Evolutionary conservation across 495 filamentous ascomycete genomes (phyloP).

Genomic region (Darksidea phi): DNA sequence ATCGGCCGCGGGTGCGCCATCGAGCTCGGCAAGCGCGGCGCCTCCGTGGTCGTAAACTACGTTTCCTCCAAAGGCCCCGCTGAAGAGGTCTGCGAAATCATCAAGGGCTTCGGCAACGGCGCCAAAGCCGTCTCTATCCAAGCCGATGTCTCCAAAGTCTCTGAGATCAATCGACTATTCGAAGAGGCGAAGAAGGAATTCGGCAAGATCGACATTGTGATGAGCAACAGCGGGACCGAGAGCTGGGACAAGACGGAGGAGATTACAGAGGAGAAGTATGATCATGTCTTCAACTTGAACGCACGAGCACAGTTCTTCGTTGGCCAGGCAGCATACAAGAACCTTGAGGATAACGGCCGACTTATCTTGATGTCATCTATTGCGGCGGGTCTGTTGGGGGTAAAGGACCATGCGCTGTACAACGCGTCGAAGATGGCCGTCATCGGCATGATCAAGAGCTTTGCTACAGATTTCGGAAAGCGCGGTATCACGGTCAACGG

Average conservation of each 20-base stretch:
- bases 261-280: slow-evolving; percentile 71
- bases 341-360: slow-evolving; percentile 65
- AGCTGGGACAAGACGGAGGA: slow-evolving; percentile 64
- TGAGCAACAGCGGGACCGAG: slow-evolving; percentile 67
- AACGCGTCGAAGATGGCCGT: slow-evolving; percentile 74
- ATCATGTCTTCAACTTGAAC: slow-evolving; percentile 75
- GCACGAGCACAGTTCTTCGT: slow-evolving; percentile 81
- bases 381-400: slow-evolving; percentile 55
- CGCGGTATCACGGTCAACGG: slow-evolving; percentile 75
- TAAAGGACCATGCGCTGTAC: slow-evolving; percentile 73
- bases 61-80: slow-evolving; percentile 61
- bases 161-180: slow-evolving; percentile 65
- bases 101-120: slow-evolving; percentile 58
- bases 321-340: slow-evolving; percentile 69
- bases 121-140: slow-evolving; percentile 63
- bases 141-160: slow-evolving; percentile 68
- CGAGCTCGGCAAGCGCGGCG: slow-evolving; percentile 70
- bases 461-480: slow-evolving; percentile 70
- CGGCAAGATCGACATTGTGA: slow-evolving; percentile 72
- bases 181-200: slow-evolving; percentile 62
- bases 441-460: slow-evolving; percentile 73
- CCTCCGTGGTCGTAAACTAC: slow-evolving; percentile 77
- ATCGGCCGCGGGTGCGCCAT: slow-evolving; percentile 75
- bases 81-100: slow-evolving; percentile 60
- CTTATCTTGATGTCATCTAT: slow-evolving; percentile 64